Percentiles rank a stretch among this genome's conserved stretches.
phyloP scores from a whole-genome alignment of 352 stramenopile genomes.

The Peronospora tabacina region DNA sequence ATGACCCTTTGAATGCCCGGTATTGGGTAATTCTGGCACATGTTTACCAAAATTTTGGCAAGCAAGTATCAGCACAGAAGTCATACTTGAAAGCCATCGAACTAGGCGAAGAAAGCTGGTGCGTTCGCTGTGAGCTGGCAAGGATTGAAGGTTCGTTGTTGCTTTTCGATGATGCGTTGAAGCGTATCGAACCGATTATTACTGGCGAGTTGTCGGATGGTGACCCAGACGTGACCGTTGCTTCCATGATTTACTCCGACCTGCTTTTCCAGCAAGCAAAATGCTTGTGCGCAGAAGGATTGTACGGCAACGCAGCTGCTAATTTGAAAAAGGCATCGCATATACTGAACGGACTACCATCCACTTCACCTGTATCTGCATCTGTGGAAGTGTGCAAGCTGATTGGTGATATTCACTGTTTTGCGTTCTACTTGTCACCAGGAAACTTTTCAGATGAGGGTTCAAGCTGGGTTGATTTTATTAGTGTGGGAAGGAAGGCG shows the following conservation, averaged over 20 bases:
- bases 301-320: slow-evolving; percentile 55
- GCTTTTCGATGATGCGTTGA: slow-evolving; percentile 64
- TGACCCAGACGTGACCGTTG: slow-evolving; percentile 27
- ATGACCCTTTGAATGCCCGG: slow-evolving; percentile 50
- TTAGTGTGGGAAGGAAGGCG: slow-evolving; percentile 42
- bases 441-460: slow-evolving; percentile 39
- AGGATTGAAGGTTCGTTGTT: slow-evolving; percentile 65
- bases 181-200: slow-evolving; percentile 44
- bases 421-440: slow-evolving; percentile 76
- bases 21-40: slow-evolving; percentile 75
- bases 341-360: slow-evolving; percentile 37
- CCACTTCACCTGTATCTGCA: slow-evolving; percentile 16
- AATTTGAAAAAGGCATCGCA: slow-evolving; percentile 58
- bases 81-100: slow-evolving; percentile 75
- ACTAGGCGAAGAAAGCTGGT: slow-evolving; percentile 57
- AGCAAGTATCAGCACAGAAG: slow-evolving; percentile 66
- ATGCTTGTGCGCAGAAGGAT: slow-evolving; percentile 57
- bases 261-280: slow-evolving; percentile 76
- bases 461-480: slow-evolving; percentile 55
- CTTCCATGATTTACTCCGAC: slow-evolving; percentile 54
- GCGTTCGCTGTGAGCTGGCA: slow-evolving; percentile 68
- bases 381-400: slow-evolving; percentile 54
- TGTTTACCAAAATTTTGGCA: slow-evolving; percentile 75
- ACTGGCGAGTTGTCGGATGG: slow-evolving; percentile 13
- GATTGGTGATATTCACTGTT: slow-evolving; percentile 73